phyloP scores from a whole-genome alignment of 805 yeast species.

The Kuraishia floccosa region DNA sequence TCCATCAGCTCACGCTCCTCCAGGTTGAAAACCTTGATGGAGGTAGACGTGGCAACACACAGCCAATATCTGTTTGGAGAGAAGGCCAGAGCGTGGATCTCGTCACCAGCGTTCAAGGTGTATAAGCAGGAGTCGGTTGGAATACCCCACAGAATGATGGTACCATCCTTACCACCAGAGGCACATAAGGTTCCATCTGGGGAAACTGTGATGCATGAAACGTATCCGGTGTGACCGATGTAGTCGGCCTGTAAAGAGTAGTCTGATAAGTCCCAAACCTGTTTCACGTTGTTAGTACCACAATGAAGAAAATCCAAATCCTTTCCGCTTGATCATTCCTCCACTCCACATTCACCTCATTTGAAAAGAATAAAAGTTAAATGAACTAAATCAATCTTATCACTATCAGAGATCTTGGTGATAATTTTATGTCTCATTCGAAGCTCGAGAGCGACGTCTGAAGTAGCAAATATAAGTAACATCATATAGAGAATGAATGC shows the following conservation, averaged over 20 bases:
- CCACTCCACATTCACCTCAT: too few relatives aligned
- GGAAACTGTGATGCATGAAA: slow-evolving; percentile 91
- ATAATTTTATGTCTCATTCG: slow-evolving; percentile 92
- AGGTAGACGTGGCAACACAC: slow-evolving; percentile 97
- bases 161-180: slow-evolving; percentile 99
- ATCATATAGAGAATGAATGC: slow-evolving; percentile 42
- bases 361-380: slow-evolving; percentile 2
- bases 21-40: slow-evolving; percentile 97
- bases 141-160: slow-evolving; percentile 97
- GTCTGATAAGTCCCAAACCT: slow-evolving; percentile 92
- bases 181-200: slow-evolving; percentile 99
- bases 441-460: slow-evolving; percentile 61
- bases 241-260: slow-evolving; percentile 87
- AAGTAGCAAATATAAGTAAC: slow-evolving; percentile 97
- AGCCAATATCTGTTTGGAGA: slow-evolving; percentile 99
- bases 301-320: too few relatives aligned
- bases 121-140: slow-evolving; percentile 75
- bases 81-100: slow-evolving; percentile 97
- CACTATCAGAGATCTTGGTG: slow-evolving; percentile 99
- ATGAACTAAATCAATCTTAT: too few relatives aligned
- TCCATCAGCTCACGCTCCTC: slow-evolving; percentile 90
- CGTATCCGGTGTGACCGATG: slow-evolving; percentile 99
- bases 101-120: slow-evolving; percentile 92
- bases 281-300: slow-evolving; percentile 9
- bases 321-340: too few relatives aligned